These are phyloP conservation scores for Bothriochloa decipiens DNA, from an alignment of 176 grass and related monocot species.

Conservation along the genomic window DNA sequence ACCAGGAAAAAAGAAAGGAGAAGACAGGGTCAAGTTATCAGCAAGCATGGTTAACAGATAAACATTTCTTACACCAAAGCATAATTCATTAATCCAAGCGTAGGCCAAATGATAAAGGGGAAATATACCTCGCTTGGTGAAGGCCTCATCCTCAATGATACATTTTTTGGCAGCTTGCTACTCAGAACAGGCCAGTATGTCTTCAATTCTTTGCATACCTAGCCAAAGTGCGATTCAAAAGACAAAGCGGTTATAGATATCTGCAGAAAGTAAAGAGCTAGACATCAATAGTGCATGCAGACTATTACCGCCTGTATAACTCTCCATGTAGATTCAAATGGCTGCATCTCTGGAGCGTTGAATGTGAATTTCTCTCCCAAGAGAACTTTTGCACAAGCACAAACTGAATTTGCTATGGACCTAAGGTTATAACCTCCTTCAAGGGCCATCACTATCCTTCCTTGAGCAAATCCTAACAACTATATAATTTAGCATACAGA, in stretches of 20 bases:
- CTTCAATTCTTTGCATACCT: conserved; percentile 94
- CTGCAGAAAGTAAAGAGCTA: conserved; percentile 14
- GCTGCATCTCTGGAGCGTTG: conserved; percentile 44
- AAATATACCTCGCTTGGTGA: conserved; percentile 56
- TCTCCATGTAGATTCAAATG: conserved; percentile 86
- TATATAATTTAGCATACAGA: conserved; percentile 43
- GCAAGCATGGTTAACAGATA: too few relatives aligned
- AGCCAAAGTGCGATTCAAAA: conserved; percentile 28
- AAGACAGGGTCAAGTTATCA: too few relatives aligned
- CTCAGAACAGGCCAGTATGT: conserved; percentile 74
- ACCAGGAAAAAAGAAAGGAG: too few relatives aligned
- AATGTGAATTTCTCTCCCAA: conserved; percentile 68
- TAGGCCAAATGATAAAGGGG: conserved; percentile 36
- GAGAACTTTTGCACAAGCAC: conserved; percentile 76
- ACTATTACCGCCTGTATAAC: conserved; percentile 79
- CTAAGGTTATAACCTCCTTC: conserved; percentile 97
- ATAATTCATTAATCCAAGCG: too few relatives aligned
- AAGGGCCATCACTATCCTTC: conserved; percentile 91
- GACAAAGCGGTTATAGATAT: conserved; percentile 18
- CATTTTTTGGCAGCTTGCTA: conserved; percentile 61
- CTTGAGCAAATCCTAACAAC: conserved; percentile 83
- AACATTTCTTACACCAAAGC: too few relatives aligned
- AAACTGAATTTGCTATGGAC: conserved; percentile 89
- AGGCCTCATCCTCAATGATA: conserved; percentile 50
- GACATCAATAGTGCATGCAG: conserved; percentile 41